Conservation (phyloP, 306 rosid genomes). For the Vigna hirtella region DNA sequence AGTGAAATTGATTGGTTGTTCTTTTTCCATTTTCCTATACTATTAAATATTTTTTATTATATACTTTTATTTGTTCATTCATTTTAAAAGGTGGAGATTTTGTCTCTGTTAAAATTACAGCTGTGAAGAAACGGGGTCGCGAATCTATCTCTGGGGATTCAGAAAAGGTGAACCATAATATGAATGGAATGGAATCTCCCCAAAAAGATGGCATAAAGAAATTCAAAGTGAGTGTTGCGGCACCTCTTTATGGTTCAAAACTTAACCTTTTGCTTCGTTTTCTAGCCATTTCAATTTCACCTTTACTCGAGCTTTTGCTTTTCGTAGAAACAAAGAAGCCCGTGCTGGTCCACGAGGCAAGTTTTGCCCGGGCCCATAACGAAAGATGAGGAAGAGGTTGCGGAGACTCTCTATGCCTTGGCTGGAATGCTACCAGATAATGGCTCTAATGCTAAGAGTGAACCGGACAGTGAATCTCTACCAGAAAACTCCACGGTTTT, state of each 20-base stretch:
- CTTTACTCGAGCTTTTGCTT: constrained; percentile 44
- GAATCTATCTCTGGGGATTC: constrained; percentile 63
- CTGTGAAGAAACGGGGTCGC: constrained; percentile 76
- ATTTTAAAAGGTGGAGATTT: constrained; percentile 1
- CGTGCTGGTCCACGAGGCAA: constrained; percentile 43
- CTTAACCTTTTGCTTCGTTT: constrained; percentile 39
- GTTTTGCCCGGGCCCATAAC: constrained; percentile 62
- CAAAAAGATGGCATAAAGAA: constrained; percentile 55
- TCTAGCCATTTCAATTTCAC: constrained; percentile 24
- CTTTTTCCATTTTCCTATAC: not conserved
- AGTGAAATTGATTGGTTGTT: not conserved
- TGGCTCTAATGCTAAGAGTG: constrained; percentile 43
- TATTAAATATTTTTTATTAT: not conserved
- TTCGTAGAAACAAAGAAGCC: constrained; percentile 57
- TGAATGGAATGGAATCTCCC: constrained; percentile 53
- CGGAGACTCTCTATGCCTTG: constrained; percentile 79
- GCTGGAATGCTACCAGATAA: constrained; percentile 75
- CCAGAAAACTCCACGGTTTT: constrained; percentile 50
- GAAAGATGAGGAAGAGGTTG: constrained; percentile 93
- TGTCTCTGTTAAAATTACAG: constrained; percentile 48
- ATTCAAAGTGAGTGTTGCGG: constrained; percentile 53
- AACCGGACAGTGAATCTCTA: constrained; percentile 36
- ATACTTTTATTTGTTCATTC: not conserved
- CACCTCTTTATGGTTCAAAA: constrained; percentile 39
- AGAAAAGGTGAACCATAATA: constrained; percentile 60